A percentile compares a stretch with the other conserved stretches of the same genome.
These are phyloP conservation scores for Dispira simplex DNA, from an alignment of 192 early-diverging fungal species.

Conservation along the genomic window DNA sequence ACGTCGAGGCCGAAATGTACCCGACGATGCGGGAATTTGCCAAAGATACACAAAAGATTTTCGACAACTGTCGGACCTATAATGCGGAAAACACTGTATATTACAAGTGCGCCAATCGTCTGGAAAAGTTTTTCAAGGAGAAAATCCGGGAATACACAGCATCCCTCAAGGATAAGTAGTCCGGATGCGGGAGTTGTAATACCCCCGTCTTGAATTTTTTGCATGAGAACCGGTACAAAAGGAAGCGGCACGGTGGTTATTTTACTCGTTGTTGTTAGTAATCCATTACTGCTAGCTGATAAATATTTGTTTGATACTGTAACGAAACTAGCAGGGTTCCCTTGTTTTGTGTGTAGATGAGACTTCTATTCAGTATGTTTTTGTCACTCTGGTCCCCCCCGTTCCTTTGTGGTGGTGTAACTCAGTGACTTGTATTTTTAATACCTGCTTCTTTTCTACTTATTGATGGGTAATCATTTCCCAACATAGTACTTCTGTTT, in stretches of 20 bases:
- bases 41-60: constrained; percentile 77
- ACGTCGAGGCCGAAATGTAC: constrained; percentile 80
- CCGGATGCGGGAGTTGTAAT: not conserved
- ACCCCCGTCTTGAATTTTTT: not conserved
- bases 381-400: not conserved
- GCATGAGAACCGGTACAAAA: too few relatives aligned
- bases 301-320: too few relatives aligned
- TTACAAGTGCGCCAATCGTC: constrained; percentile 53
- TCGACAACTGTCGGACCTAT: constrained; percentile 82
- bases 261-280: too few relatives aligned
- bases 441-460: not conserved
- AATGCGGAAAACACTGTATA: constrained; percentile 80
- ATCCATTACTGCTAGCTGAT: too few relatives aligned
- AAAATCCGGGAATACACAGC: constrained; percentile 48
- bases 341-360: too few relatives aligned
- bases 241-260: not conserved
- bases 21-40: constrained; percentile 66
- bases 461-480: too few relatives aligned
- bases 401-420: not conserved
- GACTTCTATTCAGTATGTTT: too few relatives aligned
- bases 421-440: not conserved
- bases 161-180: constrained; percentile 1
- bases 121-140: constrained; percentile 70
- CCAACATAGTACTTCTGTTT: too few relatives aligned
- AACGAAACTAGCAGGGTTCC: too few relatives aligned